phyloP scores from a whole-genome alignment of 2,329 filamentous ascomycete species.

The Penicillium occitanis region DNA sequence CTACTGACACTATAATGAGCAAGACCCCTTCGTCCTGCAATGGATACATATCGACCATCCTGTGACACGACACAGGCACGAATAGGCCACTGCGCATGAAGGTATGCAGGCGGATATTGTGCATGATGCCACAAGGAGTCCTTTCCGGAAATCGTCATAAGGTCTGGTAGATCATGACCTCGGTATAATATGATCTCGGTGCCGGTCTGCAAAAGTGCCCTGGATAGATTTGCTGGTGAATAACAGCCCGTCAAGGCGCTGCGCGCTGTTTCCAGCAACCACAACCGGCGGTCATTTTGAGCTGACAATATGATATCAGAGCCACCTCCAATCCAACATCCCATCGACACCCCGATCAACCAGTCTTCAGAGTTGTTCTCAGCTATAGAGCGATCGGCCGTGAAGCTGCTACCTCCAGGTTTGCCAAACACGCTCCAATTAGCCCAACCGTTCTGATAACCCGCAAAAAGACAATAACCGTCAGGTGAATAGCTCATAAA shows the following conservation, averaged over 20 bases:
- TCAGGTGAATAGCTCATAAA: slow-evolving; percentile 87
- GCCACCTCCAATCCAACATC: slow-evolving; percentile 83
- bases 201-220: slow-evolving; percentile 84
- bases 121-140: slow-evolving; percentile 93
- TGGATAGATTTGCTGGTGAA: slow-evolving; percentile 83
- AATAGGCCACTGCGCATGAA: slow-evolving; percentile 92
- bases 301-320: slow-evolving; percentile 78
- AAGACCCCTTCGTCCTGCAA: slow-evolving; percentile 88
- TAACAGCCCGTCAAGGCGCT: slow-evolving; percentile 93
- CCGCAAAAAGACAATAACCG: slow-evolving; percentile 92
- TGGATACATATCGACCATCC: slow-evolving; percentile 89
- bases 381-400: slow-evolving; percentile 63
- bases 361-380: slow-evolving; percentile 73
- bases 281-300: slow-evolving; percentile 72
- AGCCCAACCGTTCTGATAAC: slow-evolving; percentile 89
- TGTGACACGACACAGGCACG: slow-evolving; percentile 81
- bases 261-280: slow-evolving; percentile 86
- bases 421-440: slow-evolving; percentile 98
- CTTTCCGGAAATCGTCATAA: slow-evolving; percentile 89
- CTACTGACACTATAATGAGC: slow-evolving; percentile 96
- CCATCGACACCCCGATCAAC: slow-evolving; percentile 75
- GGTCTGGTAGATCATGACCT: slow-evolving; percentile 85
- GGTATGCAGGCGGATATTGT: slow-evolving; percentile 78
- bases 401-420: slow-evolving; percentile 79
- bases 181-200: slow-evolving; percentile 88